phyloP scores from a whole-genome alignment of 164 flowering plant genomes.

The Pachysandra terminalis region DNA sequence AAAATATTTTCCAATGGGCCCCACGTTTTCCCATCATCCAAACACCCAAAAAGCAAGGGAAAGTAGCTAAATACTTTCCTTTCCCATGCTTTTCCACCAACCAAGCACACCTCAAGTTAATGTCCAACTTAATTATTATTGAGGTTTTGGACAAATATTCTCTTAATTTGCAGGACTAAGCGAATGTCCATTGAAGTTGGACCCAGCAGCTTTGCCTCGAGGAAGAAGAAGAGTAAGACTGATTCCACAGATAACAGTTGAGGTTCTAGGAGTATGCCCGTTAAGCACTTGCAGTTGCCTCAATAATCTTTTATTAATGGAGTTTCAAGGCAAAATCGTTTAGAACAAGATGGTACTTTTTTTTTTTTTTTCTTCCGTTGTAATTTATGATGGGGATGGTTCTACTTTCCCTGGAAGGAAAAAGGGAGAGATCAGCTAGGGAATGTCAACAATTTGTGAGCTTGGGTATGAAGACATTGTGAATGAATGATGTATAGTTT shows the following conservation, averaged over 20 bases:
- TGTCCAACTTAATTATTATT: neutral
- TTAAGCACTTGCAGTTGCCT: neutral
- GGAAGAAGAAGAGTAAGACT: conserved; percentile 72
- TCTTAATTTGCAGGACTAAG: conserved; percentile 55
- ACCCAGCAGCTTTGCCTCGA: conserved; percentile 76
- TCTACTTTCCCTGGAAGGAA: no score
- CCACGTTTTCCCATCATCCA: no score
- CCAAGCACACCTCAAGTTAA: no score
- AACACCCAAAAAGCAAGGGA: no score
- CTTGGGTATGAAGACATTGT: no score
- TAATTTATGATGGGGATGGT: neutral
- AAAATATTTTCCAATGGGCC: no score
- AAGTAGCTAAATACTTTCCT: no score
- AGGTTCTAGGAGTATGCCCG: neutral
- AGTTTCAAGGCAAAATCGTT: neutral
- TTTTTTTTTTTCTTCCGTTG: neutral
- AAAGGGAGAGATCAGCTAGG: no score
- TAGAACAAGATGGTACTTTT: neutral
- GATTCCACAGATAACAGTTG: conserved; percentile 1
- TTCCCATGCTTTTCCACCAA: no score
- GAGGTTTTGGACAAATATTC: neutral
- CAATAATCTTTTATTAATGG: neutral
- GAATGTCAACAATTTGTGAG: no score
- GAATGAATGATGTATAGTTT: no score
- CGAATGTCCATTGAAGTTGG: conserved; percentile 71